Conservation (phyloP, 2,329 filamentous ascomycete genomes). For the Exserohilum rostratum region DNA sequence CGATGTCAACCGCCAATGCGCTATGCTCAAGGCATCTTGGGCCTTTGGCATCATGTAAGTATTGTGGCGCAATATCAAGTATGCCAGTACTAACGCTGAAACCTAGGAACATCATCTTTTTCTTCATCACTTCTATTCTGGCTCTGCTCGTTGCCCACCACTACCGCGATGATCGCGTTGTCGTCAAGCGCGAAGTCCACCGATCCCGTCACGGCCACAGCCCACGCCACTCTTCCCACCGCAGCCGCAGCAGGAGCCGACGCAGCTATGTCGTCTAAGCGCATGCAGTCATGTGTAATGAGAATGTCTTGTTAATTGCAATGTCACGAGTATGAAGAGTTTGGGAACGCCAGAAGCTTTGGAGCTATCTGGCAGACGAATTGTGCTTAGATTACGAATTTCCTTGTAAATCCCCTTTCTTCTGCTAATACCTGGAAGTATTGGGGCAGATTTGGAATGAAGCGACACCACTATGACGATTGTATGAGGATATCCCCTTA, state of each 20-base stretch:
- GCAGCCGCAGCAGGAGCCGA: constrained; percentile 45
- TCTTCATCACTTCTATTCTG: constrained; percentile 54
- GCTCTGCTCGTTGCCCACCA: constrained; percentile 65
- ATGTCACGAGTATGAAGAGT: constrained; percentile 2
- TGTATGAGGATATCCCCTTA: constrained; percentile 10
- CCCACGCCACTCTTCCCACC: constrained; percentile 41
- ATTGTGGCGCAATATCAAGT: background rate
- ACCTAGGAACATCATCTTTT: constrained; percentile 47
- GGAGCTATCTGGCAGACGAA: constrained; percentile 3
- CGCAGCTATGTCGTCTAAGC: constrained; percentile 45
- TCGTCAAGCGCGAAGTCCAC: constrained; percentile 59
- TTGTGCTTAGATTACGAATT: constrained; percentile 21
- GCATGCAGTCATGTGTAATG: background rate
- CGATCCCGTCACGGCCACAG: constrained; percentile 53
- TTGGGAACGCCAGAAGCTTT: background rate
- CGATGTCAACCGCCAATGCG: constrained; percentile 75
- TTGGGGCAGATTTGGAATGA: background rate
- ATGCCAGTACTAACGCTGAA: constrained; percentile 27
- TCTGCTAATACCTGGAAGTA: constrained; percentile 12
- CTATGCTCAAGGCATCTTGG: constrained; percentile 90
- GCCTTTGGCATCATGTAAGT: constrained; percentile 85
- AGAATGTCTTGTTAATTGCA: background rate
- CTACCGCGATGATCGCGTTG: constrained; percentile 56
- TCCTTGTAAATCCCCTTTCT: constrained; percentile 21
- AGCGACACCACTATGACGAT: constrained; percentile 4